Base-by-base conservation (phyloP, 257 asterid genomes). In the Eucommia ulmoides region DNA sequence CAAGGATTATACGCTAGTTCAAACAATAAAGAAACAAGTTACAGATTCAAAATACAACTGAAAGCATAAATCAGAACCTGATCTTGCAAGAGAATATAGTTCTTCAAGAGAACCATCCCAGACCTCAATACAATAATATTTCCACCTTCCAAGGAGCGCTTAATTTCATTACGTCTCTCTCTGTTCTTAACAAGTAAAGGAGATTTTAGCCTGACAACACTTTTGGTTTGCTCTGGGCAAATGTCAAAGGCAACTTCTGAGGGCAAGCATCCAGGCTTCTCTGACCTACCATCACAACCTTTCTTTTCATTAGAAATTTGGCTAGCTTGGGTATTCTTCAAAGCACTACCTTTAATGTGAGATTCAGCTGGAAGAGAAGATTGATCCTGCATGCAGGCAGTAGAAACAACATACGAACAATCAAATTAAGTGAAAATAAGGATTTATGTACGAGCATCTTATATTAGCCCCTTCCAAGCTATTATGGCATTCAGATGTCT, bases 61-160 rank as follows among this genome's bases (percentile, higher is more conserved):
- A 45, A 9, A 51, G 19, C 19, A 23, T 33, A 18, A 24, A 44
- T 33, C 18, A 42, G 48, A 51, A 86, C 94, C 92, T 86, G 96
- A 51, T 86, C 88, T 26, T 1, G 8, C 24, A 71, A 29, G 55
- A 83, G 54, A 41, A 86, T 52, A 66, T 71, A 67, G 47, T 74
- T 63, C 78, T 58, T 82, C 22, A 85, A 55, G 57, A 70, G 88
- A 63, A 86, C 60, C 94, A 86, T 77, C 64, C 96, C 96, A 42
- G 85, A 68, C 74, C 80, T 68, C 52, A 71, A 22, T 49, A 25
- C 41, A 53, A 45, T 19, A 26, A 74, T 73, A 41, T 44, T 68
- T 33, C 45, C 64, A 49, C 74, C 79, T 51, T 61, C 65, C 44
- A 20, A 18, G 1, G 2, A 75, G 41, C 58, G 68, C 62, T 73